Base-by-base conservation (phyloP, 2,329 filamentous ascomycete species). In the Cercospora zeina region DNA sequence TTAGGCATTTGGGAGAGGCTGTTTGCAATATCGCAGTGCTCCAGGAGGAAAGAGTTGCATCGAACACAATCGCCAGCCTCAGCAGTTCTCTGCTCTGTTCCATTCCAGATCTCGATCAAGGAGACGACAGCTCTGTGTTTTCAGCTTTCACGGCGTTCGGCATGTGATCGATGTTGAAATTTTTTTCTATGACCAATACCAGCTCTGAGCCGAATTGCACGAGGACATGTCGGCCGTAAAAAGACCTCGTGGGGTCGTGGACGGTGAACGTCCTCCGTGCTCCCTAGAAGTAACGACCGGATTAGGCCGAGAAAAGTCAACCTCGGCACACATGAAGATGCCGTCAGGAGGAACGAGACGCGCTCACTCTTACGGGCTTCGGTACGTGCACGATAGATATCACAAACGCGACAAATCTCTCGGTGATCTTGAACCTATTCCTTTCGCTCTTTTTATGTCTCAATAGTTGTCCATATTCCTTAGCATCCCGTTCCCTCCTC, bases 241-340 rank as follows among this genome's bases (percentile, higher is more conserved):
- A 3, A 42, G 10, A 11, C n/a, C 16, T 16, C 8, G 37, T 42
- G 10, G 37, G 16, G 8, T 45, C 7, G 37, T 53, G 30, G n/a
- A 33, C 14, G 27, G 21, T 27, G 21, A 16, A 5, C 24, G 24
- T 27, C 3, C 24, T 27, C 24, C 24, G 14, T 56, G n/a, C 27
- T 30, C 54, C 54, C 36, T 45, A 56, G 54, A 56, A 42, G 36
- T 9, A 14, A 33, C 36, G 36, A 27, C 21, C 54, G 36, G 37
- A 6, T n/a, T 9, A 14, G 19, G 34, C 51, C 51, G 51, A 54
- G 24, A 55, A 39, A 37, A 19, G 24, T 55, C 53, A 27, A 56
- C 54, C 54, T 42, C 34, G 54, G 54, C 36, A 24, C 54, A 24
- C 54, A 27, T 30, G 13, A 33, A 51, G 30, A 51, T 51, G 47